Base-by-base conservation (phyloP, 1,139 yeast species). In the Zygoascus hellenicus region DNA sequence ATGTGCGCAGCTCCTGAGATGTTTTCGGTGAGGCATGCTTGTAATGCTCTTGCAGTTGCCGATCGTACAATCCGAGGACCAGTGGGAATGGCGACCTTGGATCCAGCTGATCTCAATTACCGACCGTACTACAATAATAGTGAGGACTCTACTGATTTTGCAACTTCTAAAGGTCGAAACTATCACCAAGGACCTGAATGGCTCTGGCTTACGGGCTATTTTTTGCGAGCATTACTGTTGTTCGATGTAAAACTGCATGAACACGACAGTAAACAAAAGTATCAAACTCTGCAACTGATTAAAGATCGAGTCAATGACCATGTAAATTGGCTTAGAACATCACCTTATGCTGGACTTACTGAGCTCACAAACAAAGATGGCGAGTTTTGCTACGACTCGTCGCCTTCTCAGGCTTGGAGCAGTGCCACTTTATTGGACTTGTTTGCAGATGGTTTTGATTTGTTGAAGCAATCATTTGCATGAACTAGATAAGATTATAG, bases 151-250 rank as follows among this genome's bases (percentile, higher is more conserved):
- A 78, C 76, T 7, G 96, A 92, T 64, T 92, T 89, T 72, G 89
- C 95, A 1, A 89, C 97, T 0, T 75, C 97, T 5, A 89, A 89
- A 67, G 98, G 98, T 15, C 77, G 97, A 59, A 92, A 92, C 67
- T 92, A 92, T 65, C 98, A 92, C 65, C 97, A 92, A 67, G 98
- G 98, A 1, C 98, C 98, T 1, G 98, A 92, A 64, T 92, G 98
- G 98, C 83, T 86, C 17, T 92, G 97, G 97, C 79, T 82, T 52
- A 74, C 76, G 35, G 98, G 98, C 1, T 89, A 80, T 67, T 90
- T 87, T 63, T 68, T 92, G 56, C 76, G 97, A 53, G 96, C 97
- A 0, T 81, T 73, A 61, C 57, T 68, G 38, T 64, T 68, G 45
- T 80, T 84, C 64, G 80, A 80, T 55, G 67, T 72, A 48, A 56